Base-by-base conservation (phyloP, 352 stramenopile genomes). In the Globisporangium abappressorium region DNA sequence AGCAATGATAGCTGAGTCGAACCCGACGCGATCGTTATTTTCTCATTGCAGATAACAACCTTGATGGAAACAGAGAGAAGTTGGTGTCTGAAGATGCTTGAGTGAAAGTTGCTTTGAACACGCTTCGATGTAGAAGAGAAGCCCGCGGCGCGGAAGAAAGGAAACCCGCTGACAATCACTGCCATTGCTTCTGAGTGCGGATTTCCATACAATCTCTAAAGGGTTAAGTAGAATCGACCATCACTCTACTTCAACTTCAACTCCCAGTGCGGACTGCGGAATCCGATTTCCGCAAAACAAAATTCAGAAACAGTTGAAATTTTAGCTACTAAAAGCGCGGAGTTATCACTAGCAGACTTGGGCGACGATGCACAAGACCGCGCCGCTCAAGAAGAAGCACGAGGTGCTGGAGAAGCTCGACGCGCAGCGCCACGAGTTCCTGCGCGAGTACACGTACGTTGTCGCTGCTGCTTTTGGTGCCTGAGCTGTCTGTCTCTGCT, bases 381-480 rank as follows among this genome's bases (percentile, higher is more conserved):
- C 54, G 28, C 26, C 54, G 41, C 6, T 24, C 43, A 54, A 46
- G n/a, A 22, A 18, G 38, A 53, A 53, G 22, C 36, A 24, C 22
- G 57, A 62, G n/a, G 57, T 47, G 34, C 57, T 62, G n/a, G 57
- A 51, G 57, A 62, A 49, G 22, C 57, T 63, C 36, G 57, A 63
- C 24, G 57, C 22, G 57, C 57, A 63, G 36, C 57, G 57, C 11
- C 57, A 63, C 30, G 22, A 49, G 20, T 49, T 63, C 36, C 22
- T 53, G 36, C 57, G 57, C 57, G 26, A 46, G 22, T 51, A 53
- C 36, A 63, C 57, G 57, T 53, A 33, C 57, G 57, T 38, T 51
- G 57, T n/a, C 7, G 34, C 28, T 53, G 30, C 9, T 46, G 49
- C 5, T 55, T 55, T 18, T 30, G 12, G 15, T n/a, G n/a, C 11